Evolutionary conservation across 208 protist genomes (phyloP), one percentile per base, ranked within the genome.

Genomic region (Trypanosomatidae sp.): DNA sequence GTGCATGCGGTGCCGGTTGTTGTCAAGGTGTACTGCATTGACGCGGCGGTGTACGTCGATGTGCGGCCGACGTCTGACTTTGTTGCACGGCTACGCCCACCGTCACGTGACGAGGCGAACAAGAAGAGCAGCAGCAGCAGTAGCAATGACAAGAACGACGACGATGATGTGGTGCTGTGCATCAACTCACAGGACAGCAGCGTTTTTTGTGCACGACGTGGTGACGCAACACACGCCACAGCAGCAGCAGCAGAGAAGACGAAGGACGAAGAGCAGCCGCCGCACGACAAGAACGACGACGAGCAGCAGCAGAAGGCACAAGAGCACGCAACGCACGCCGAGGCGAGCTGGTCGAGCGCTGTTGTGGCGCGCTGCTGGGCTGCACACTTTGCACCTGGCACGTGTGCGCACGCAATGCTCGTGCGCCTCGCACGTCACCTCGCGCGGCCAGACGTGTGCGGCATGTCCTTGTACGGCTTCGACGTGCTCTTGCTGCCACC

Each of bases 1-100:
- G 21, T 48, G 15, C 35, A 43, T 39, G 71, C 74, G 7, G 35
- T 88, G 32, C 77, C 77, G n/a, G 66, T 88, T 38, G 62, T 91
- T 23, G 41, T 91, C 18, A 91, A 91, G 58, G 82, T 91, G 22
- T 91, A 91, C 64, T 81, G 67, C 48, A 67, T 88, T 22, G 71
- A 68, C 15, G 25, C 40, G 2, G 27, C 63, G 37, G 49, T 86
- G 6, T 71, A 58, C 44, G 50, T 86, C 7, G 78, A 82, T 53
- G 71, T 71, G 2, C 69, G 70, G 8, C 62, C 71, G 3, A 87
- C 74, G 6, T 46, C 55, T 13, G 61, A 71, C 42, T 43, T 91
- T 49, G 32, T 85, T 10, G 28, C 21, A 18, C 40, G 56, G 38
- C 35, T n/a, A n/a, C n/a, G n/a, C n/a, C n/a, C n/a, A n/a, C n/a